Base-by-base conservation (phyloP, 1,139 yeast genomes). In the Wickerhamomyces sp. region DNA sequence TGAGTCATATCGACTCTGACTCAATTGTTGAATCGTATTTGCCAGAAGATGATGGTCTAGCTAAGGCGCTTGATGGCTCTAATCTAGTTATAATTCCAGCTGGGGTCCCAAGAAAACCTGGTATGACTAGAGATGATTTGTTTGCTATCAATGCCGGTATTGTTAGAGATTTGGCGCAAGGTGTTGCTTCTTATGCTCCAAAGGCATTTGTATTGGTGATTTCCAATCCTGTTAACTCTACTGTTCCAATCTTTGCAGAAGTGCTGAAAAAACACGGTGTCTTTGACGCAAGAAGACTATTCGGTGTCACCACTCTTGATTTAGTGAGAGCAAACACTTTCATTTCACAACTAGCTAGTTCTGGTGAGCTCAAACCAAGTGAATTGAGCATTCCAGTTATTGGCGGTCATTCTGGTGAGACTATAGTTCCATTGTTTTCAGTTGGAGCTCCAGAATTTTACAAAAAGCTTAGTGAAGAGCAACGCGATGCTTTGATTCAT, bases 31-130 rank as follows among this genome's bases (percentile, higher is more conserved):
- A 76, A 53, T 84, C 88, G 48, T 84, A 76, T 71, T 73, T 84
- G 56, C 91, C 94, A 50, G 81, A 77, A 45, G 75, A 80, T 51
- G 72, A 75, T 35, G 84, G 82, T 10, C 65, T 81, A 37, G 60
- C 65, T 42, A 61, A 59, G 37, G 94, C 96, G 29, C 74, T 91
- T 56, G 68, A 75, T 43, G 85, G 81, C 43, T 74, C 95, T 29
- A 86, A 85, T 60, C 76, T 90, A 52, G 86, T 91, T 53, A 80
- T 91, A 50, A 86, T 91, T 65, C 96, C 97, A 53, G 97, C 97
- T 42, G 97, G 98, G 65, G 88, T 91, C 49, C 97, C 97, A 66
- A 82, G 98, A 74, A 91, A 91, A 74, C 97, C 97, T 47, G 97
- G 97, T 58, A 91, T 91, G 98, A 87, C 97, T 55, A 83, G 98